Percentiles rank a stretch among this genome's conserved stretches.
Evolutionary conservation across 169 alveolate genomes (phyloP).

Genomic region (Cryptosporidium felis): DNA sequence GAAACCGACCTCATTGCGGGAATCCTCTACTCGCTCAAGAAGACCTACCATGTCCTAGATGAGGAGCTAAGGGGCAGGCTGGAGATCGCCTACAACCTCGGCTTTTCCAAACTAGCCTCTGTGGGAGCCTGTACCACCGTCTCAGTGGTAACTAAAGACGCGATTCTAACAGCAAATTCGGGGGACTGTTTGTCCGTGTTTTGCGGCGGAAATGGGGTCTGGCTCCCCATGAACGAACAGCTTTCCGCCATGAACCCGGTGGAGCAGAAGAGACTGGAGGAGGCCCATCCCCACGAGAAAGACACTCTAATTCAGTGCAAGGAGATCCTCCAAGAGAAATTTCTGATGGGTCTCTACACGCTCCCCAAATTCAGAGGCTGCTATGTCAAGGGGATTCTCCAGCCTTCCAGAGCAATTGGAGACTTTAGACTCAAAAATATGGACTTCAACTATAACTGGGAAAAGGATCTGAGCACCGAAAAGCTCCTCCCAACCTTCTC

Average conservation of each 20-base stretch:
- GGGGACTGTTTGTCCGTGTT: slow-evolving; percentile 55
- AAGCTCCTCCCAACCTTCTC: slow-evolving; percentile 29
- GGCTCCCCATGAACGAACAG: slow-evolving; percentile 67
- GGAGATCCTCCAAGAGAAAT: slow-evolving; percentile 10
- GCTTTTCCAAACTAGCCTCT: slow-evolving; percentile 55
- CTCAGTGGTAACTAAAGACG: slow-evolving; percentile 47
- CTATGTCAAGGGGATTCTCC: slow-evolving; percentile 56
- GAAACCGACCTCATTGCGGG: slow-evolving; percentile 32
- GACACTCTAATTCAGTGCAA: slow-evolving; percentile 49
- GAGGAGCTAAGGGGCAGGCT: slow-evolving; percentile 31
- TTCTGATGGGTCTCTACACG: slow-evolving; percentile 14
- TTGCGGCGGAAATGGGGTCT: slow-evolving; percentile 36
- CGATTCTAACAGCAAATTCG: slow-evolving; percentile 56
- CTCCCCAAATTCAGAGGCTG: slow-evolving; percentile 34
- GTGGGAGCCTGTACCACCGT: slow-evolving; percentile 57
- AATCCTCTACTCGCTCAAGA: slow-evolving; percentile 6
- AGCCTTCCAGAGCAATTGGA: slow-evolving; percentile 71
- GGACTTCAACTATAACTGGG: slow-evolving; percentile 72
- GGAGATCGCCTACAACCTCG: slow-evolving; percentile 43
- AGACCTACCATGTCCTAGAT: slow-evolving; percentile 9
- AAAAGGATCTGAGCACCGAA: slow-evolving; percentile 39
- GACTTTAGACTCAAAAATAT: slow-evolving; percentile 56
- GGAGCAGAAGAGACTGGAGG: slow-evolving; percentile 64
- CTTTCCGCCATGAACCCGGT: slow-evolving; percentile 67
- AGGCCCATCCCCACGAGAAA: slow-evolving; percentile 30